phyloP scores from a whole-genome alignment of 1,284 basidiomycete genomes.

The Lentinula novae-zelandiae region DNA sequence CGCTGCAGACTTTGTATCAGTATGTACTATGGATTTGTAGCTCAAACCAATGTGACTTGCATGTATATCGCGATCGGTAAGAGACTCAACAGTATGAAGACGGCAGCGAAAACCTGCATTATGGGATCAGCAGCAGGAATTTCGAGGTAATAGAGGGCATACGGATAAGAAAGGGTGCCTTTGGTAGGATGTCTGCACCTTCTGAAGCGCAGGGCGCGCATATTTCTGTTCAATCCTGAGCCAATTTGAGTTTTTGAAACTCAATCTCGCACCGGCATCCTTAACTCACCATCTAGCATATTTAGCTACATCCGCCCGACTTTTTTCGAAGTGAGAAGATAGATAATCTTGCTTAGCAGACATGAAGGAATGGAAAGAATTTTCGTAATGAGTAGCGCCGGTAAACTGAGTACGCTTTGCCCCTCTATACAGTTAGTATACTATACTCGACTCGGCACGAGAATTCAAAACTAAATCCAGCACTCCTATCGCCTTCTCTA shows the following conservation, averaged over 20 bases:
- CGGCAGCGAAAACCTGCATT: constrained; percentile 27
- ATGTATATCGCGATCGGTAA: constrained; percentile 28
- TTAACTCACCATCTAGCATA: constrained; percentile 28
- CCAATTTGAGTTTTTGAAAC: background rate
- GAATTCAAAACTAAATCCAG: too few species aligned
- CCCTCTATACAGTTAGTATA: too few species aligned
- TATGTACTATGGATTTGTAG: background rate
- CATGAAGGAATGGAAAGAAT: background rate
- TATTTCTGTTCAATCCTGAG: constrained; percentile 30
- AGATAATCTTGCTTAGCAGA: constrained; percentile 19
- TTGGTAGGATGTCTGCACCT: constrained; percentile 25
- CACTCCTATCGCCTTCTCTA: too few species aligned
- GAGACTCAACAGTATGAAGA: constrained; percentile 27
- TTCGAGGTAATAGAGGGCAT: constrained; percentile 9
- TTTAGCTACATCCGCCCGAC: constrained; percentile 26
- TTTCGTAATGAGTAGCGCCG: too few species aligned
- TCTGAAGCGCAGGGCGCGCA: constrained; percentile 26
- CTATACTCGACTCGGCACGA: too few species aligned
- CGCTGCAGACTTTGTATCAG: constrained; percentile 15
- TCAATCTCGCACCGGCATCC: background rate
- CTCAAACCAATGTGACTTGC: constrained; percentile 14
- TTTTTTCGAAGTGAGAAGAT: constrained; percentile 28
- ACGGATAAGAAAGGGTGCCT: constrained; percentile 30
- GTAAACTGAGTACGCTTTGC: too few species aligned
- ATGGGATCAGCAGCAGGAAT: background rate